Conservation (phyloP, 1,139 yeast species). For the Hanseniaspora uvarum region DNA sequence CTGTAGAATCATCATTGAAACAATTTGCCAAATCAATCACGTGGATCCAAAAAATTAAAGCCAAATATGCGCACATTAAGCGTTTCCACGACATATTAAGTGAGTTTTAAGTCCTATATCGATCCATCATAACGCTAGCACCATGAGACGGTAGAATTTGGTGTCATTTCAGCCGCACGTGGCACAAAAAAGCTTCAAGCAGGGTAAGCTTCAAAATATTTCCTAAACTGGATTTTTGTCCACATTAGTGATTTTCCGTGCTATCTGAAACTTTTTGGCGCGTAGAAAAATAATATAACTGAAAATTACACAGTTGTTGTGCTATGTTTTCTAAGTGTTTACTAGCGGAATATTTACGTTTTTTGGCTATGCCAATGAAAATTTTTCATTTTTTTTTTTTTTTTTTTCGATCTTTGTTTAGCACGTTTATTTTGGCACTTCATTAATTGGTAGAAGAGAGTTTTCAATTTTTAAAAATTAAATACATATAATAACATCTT, state of each 20-base stretch:
- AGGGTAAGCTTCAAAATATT: not conserved
- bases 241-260: not conserved
- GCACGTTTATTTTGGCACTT: not conserved
- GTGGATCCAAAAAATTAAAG: conserved; percentile 27
- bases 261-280: not conserved
- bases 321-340: not conserved
- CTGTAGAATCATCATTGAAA: conserved; percentile 28
- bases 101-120: no score
- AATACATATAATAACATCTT: no score
- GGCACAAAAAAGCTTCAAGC: no score
- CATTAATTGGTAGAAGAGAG: no score
- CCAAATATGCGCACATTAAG: not conserved
- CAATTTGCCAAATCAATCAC: conserved; percentile 28
- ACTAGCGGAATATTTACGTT: not conserved
- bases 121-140: no score
- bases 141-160: no score
- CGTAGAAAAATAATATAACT: not conserved
- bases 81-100: conserved; percentile 6
- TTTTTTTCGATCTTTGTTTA: not conserved
- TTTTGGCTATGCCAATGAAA: not conserved
- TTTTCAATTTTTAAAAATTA: no score
- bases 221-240: not conserved
- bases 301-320: not conserved
- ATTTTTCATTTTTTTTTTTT: not conserved
- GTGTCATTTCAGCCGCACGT: no score